Conservation (phyloP, 768 basidiomycete species). For the Roridomyces roridus region DNA sequence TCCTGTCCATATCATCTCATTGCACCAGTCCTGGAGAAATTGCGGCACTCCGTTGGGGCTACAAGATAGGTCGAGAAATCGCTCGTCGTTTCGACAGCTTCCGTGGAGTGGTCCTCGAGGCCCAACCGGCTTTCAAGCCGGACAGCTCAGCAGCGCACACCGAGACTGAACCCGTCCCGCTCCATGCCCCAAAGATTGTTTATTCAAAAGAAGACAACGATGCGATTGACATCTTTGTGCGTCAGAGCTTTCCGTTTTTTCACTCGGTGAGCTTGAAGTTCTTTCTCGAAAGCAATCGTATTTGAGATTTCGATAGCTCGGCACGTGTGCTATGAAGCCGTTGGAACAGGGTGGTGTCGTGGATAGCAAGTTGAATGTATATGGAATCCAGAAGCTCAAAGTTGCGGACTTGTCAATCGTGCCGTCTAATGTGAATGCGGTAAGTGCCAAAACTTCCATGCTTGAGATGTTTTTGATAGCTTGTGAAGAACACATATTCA, state of each 20-base stretch:
- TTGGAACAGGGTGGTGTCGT: too few relatives aligned
- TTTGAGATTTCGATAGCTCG: too few relatives aligned
- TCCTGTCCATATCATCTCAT: background rate
- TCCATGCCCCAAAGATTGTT: constrained; percentile 43
- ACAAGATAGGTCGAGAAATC: constrained; percentile 39
- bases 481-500: constrained; percentile 46
- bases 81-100: too few relatives aligned
- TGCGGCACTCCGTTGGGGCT: constrained; percentile 30
- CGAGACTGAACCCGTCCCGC: constrained; percentile 37
- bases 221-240: constrained; percentile 44
- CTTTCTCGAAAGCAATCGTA: background rate
- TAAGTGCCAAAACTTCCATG: background rate
- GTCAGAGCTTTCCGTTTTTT: constrained; percentile 46
- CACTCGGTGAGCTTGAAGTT: constrained; percentile 47
- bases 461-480: constrained; percentile 29
- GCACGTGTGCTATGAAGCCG: constrained; percentile 74
- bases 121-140: constrained; percentile 48
- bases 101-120: constrained; percentile 62
- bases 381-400: constrained; percentile 57
- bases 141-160: constrained; percentile 38
- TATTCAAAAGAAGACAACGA: too few relatives aligned
- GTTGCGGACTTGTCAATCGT: constrained; percentile 51
- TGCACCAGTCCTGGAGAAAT: constrained; percentile 31
- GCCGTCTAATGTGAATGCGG: background rate
- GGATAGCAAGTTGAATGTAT: too few relatives aligned